These are phyloP conservation scores for Ananas comosus DNA, from an alignment of 176 grass and related monocot genomes.

Conservation along the genomic window DNA sequence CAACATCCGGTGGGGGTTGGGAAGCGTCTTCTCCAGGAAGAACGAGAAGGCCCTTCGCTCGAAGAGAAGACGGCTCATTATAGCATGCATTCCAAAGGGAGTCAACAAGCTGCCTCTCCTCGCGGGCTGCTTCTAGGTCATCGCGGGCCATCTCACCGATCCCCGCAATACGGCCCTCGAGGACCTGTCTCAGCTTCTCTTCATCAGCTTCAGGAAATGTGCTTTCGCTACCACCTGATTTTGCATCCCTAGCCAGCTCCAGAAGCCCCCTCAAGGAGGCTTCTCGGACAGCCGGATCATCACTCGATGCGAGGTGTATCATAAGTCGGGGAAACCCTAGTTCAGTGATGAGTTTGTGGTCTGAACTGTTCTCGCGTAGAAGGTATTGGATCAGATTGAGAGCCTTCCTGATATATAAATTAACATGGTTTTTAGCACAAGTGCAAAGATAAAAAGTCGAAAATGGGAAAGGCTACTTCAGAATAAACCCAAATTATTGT, in stretches of 20 bases:
- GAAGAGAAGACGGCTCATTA: constrained; percentile 60
- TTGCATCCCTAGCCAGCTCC: constrained; percentile 33
- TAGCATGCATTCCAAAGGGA: constrained; percentile 67
- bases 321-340: constrained; percentile 58
- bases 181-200: constrained; percentile 40
- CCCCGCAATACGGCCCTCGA: constrained; percentile 44
- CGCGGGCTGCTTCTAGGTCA: constrained; percentile 59
- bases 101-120: constrained; percentile 76
- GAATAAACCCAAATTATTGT: too few species aligned
- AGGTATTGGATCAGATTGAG: constrained; percentile 62
- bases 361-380: constrained; percentile 40
- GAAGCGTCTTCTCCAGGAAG: constrained; percentile 62
- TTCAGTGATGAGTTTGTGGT: constrained; percentile 35
- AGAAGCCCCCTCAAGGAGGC: constrained; percentile 46
- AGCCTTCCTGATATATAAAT: constrained; percentile 55
- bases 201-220: constrained; percentile 21
- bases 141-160: constrained; percentile 60
- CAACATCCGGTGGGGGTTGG: constrained; percentile 56
- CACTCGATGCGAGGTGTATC: constrained; percentile 53
- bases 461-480: too few species aligned
- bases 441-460: too few species aligned
- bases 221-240: constrained; percentile 9
- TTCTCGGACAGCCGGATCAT: constrained; percentile 33
- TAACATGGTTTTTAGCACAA: too few species aligned
- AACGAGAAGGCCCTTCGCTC: constrained; percentile 51